These are phyloP conservation scores for Yamadazyma laniorum DNA, from an alignment of 805 yeast genomes.

Conservation along the genomic window DNA sequence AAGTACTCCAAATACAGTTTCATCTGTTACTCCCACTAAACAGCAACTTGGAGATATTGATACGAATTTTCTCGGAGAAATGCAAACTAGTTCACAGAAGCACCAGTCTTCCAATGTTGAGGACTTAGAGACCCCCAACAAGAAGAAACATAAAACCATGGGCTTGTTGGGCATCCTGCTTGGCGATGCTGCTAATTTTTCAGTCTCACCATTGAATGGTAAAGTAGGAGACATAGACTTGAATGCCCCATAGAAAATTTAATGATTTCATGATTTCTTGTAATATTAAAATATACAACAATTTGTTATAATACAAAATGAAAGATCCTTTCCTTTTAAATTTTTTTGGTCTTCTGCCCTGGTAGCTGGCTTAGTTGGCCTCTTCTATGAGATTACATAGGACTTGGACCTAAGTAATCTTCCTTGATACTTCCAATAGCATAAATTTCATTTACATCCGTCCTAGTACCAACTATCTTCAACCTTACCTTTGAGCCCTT, in stretches of 20 bases:
- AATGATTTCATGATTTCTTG: slow-evolving; percentile 3
- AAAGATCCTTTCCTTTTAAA: neutral
- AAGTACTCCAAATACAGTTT: no score
- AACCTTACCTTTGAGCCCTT: slow-evolving; percentile 92
- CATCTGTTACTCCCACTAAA: neutral
- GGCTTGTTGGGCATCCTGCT: slow-evolving; percentile 46
- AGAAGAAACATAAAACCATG: slow-evolving; percentile 2
- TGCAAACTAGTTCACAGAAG: no score
- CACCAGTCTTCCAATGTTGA: slow-evolving; percentile 1
- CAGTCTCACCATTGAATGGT: slow-evolving; percentile 20
- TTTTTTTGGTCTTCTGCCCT: neutral
- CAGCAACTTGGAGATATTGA: no score
- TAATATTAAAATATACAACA: slow-evolving; percentile 8
- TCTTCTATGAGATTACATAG: slow-evolving; percentile 16
- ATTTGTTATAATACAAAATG: slow-evolving; percentile 8
- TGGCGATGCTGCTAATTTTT: slow-evolving; percentile 33
- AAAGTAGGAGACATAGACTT: slow-evolving; percentile 18
- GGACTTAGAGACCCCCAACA: slow-evolving; percentile 2
- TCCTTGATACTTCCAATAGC: slow-evolving; percentile 98
- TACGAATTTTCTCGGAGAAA: no score
- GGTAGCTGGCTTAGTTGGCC: no score
- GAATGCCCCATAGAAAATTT: slow-evolving; percentile 4
- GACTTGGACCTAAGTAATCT: slow-evolving; percentile 88
- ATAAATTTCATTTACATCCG: slow-evolving; percentile 95
- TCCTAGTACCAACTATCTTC: slow-evolving; percentile 94